Base-by-base conservation (phyloP, 2,329 filamentous ascomycete genomes). In the Parascedosporium putredinis region DNA sequence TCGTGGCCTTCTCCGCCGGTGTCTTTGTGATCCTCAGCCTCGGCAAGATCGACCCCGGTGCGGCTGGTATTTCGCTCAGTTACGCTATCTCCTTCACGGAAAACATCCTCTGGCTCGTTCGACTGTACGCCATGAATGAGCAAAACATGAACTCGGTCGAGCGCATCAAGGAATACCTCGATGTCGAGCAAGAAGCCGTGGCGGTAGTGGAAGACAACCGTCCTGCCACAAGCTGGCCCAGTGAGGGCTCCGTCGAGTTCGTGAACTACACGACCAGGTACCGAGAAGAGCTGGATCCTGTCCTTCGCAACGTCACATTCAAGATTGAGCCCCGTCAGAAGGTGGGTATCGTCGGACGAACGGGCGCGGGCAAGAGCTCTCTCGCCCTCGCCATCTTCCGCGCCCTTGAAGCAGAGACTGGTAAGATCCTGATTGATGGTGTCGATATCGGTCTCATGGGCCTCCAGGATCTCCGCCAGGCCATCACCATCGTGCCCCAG, bases 131-230 rank as follows among this genome's bases (percentile, higher is more conserved):
- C 0, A 81, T 87, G 62, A 96, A 97, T 60, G 93, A 98, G 68
- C 93, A 98, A 67, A 97, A 96, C 68, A 97, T 98, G 93, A 98
- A 98, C 68, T 91, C 91, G 2, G 90, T 97, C 45, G 93, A 98
- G 68, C 87, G 93, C 60, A 84, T 98, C 62, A 94, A 95, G 70
- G 93, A 98, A 64, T 98, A 97, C 62, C 78, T 97, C 31, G 88
- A 97, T 42, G 86, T 98, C 1, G 91, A 97, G 58, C 91, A 96
- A 64, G 93, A 98, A 68, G 90, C 93, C 1, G 73, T 78, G 1
- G 75, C 86, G 1, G 72, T 95, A 36, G 78, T 95, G 36, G 81
- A 88, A 50, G 81, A 91, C 52, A 86, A 81, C 55, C 78, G 88
- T 24, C 93, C 93, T 5, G 75, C 84, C 0, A 67, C 75, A 4